phyloP scores from a whole-genome alignment of 2,329 filamentous ascomycete species.

The Meredithiella fracta region DNA sequence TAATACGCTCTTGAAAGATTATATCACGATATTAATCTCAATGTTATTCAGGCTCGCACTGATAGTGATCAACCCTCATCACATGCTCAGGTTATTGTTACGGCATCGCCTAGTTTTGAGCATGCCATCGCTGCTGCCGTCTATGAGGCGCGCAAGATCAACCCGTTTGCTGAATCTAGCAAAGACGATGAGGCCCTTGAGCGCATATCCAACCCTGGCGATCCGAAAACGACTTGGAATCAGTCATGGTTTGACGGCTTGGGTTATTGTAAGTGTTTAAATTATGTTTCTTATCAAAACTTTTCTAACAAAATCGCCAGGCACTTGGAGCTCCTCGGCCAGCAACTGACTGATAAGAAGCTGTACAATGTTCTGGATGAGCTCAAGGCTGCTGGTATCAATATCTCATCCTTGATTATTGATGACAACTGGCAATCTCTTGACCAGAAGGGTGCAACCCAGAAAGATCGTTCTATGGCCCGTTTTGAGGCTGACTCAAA shows the following conservation, averaged over 20 bases:
- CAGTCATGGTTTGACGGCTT: conserved; percentile 86
- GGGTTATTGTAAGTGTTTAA: conserved; percentile 56
- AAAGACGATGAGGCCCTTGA: no score
- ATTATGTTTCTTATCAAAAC: not conserved
- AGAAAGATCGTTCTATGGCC: conserved; percentile 51
- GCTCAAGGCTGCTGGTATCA: conserved; percentile 54
- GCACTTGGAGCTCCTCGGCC: conserved; percentile 91
- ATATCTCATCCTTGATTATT: conserved; percentile 74
- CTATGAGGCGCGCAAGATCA: conserved; percentile 59
- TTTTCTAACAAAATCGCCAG: conserved; percentile 20
- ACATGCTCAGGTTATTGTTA: conserved; percentile 47
- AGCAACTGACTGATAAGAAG: conserved; percentile 64
- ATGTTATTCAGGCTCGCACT: conserved; percentile 36
- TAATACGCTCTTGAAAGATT: not conserved
- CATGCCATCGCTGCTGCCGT: conserved; percentile 63
- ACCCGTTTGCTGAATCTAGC: not conserved
- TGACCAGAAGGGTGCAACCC: conserved; percentile 32
- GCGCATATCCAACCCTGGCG: conserved; percentile 19
- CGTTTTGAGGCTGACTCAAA: conserved; percentile 72
- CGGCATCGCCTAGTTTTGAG: conserved; percentile 57
- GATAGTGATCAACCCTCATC: conserved; percentile 40
- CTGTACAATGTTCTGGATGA: conserved; percentile 58
- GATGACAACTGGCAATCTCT: conserved; percentile 94
- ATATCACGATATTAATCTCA: not conserved
- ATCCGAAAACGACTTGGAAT: conserved; percentile 49